Conservation (phyloP, 331 rosid species). For the Prunus yedoensis region DNA sequence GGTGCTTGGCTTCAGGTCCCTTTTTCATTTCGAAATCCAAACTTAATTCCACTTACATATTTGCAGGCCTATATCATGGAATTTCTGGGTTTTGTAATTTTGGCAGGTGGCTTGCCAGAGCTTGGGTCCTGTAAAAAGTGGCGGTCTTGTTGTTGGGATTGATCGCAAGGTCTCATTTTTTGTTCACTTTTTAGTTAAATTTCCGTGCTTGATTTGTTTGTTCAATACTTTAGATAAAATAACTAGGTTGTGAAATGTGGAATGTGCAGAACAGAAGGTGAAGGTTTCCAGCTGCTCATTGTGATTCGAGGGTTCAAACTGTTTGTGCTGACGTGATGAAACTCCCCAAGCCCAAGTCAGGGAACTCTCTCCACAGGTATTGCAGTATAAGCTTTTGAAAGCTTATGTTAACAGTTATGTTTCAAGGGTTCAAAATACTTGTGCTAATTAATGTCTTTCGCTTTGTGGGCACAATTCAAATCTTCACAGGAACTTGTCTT, state of each 20-base stretch:
- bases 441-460: slow-evolving; percentile 48
- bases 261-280: slow-evolving; percentile 79
- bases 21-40: slow-evolving; percentile 5
- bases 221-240: background rate
- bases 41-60: background rate
- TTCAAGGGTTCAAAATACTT: slow-evolving; percentile 50
- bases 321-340: slow-evolving; percentile 72
- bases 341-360: slow-evolving; percentile 47
- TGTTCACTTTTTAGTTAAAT: background rate
- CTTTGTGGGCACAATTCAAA: slow-evolving; percentile 27
- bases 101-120: slow-evolving; percentile 82
- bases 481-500: slow-evolving; percentile 38
- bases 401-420: slow-evolving; percentile 32
- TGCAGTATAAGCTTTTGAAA: background rate
- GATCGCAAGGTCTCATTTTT: slow-evolving; percentile 64
- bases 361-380: slow-evolving; percentile 70
- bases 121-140: slow-evolving; percentile 62
- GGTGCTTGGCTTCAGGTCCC: slow-evolving; percentile 91
- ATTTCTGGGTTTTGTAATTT: background rate
- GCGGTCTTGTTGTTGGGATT: slow-evolving; percentile 74
- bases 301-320: slow-evolving; percentile 79
- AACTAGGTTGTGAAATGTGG: slow-evolving; percentile 20
- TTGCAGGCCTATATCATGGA: background rate
- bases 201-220: background rate
- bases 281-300: slow-evolving; percentile 71